Conservation (phyloP, 2,329 filamentous ascomycete species). For the Fonsecaea pugnacius region DNA sequence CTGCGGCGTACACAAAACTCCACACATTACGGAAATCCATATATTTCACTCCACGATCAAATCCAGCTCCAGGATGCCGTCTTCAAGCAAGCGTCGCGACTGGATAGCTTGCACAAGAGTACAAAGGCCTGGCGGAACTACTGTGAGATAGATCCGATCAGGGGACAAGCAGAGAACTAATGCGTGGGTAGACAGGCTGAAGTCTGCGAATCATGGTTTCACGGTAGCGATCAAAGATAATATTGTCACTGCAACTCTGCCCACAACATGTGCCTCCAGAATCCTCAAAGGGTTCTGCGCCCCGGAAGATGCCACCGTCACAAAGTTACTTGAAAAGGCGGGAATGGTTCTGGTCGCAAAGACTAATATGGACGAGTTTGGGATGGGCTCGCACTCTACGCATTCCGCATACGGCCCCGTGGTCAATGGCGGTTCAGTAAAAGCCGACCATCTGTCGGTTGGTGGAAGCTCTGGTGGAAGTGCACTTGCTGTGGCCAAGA, state of each 20-base stretch:
- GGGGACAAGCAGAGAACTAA: not conserved
- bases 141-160: constrained; percentile 5
- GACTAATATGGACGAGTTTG: constrained; percentile 94
- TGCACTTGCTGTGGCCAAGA: constrained; percentile 72
- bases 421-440: constrained; percentile 42
- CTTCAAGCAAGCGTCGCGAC: constrained; percentile 4
- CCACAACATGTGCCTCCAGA: constrained; percentile 81
- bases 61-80: constrained; percentile 11
- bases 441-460: constrained; percentile 63
- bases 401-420: constrained; percentile 72
- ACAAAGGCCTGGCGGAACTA: constrained; percentile 14
- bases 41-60: constrained; percentile 16
- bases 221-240: constrained; percentile 76
- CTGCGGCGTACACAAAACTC: constrained; percentile 18
- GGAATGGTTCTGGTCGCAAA: constrained; percentile 73
- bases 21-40: constrained; percentile 23
- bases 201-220: constrained; percentile 30
- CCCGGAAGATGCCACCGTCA: constrained; percentile 81
- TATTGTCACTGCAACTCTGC: constrained; percentile 66
- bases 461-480: constrained; percentile 94
- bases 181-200: constrained; percentile 17
- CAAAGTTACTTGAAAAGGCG: constrained; percentile 66
- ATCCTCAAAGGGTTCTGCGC: constrained; percentile 73
- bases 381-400: constrained; percentile 84
- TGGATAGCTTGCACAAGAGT: constrained; percentile 12